These are phyloP conservation scores for Phytophthora sansomeana DNA, from an alignment of 352 stramenopile species.

Conservation along the genomic window DNA sequence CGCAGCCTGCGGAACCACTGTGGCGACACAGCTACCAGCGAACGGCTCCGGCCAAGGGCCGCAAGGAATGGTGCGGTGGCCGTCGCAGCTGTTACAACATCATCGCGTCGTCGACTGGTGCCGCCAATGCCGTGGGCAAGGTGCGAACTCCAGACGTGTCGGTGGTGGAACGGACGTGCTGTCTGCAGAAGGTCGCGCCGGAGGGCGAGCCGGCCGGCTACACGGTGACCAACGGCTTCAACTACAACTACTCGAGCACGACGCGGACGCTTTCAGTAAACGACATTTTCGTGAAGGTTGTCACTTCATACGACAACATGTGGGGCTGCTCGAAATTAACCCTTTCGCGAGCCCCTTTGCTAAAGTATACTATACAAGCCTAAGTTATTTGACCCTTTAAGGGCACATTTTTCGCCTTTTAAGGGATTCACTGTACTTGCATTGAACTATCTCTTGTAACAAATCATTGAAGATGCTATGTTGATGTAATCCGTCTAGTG, in stretches of 20 bases:
- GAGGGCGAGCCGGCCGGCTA: constrained; percentile 97
- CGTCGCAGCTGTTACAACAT: constrained; percentile 98
- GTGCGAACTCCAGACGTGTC: constrained; percentile 90
- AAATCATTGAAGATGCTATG: no score
- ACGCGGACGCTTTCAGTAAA: constrained; percentile 82
- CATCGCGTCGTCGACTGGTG: constrained; percentile 97
- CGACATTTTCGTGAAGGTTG: constrained; percentile 98
- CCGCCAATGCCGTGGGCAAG: constrained; percentile 86
- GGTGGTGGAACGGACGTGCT: constrained; percentile 90
- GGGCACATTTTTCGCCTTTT: no score
- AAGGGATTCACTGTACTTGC: no score
- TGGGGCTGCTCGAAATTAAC: constrained; percentile 98
- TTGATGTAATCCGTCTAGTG: no score
- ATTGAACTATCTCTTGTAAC: no score
- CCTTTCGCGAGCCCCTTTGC: no score
- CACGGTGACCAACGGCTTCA: constrained; percentile 98
- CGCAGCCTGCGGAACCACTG: constrained; percentile 98
- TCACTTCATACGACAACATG: constrained; percentile 99
- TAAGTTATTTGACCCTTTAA: no score
- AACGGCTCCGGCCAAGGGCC: constrained; percentile 94
- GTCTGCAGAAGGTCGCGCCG: constrained; percentile 91
- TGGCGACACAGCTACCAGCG: constrained; percentile 96
- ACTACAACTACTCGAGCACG: constrained; percentile 78
- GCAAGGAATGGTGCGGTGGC: constrained; percentile 98
- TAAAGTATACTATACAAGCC: no score